phyloP scores from a whole-genome alignment of 2,329 filamentous ascomycete species.

The Penicillium hesseltinei region DNA sequence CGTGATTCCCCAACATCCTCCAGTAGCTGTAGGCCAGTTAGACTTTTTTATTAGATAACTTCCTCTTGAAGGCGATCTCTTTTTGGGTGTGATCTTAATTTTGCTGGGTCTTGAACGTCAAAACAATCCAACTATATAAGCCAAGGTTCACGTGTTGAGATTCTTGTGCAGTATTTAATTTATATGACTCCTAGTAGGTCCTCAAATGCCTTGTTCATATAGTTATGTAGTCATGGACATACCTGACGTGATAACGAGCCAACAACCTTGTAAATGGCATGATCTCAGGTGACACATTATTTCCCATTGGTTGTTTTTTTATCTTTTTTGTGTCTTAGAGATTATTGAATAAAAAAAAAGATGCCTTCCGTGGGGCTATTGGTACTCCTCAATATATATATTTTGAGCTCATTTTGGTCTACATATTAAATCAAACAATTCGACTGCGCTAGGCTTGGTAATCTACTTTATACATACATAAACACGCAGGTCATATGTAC shows the following conservation, averaged over 20 bases:
- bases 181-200: neutral
- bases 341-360: neutral
- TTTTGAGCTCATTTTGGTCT: neutral
- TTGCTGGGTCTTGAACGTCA: neutral
- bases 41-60: too few relatives aligned
- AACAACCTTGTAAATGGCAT: neutral
- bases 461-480: neutral
- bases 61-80: too few relatives aligned
- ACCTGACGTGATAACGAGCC: neutral
- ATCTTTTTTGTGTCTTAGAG: too few relatives aligned
- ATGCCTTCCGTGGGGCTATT: neutral
- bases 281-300: neutral
- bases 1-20: neutral
- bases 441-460: too few relatives aligned
- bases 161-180: neutral
- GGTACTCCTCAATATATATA: neutral
- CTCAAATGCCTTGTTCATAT: neutral
- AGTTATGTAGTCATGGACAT: neutral
- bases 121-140: too few relatives aligned
- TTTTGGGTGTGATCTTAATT: neutral
- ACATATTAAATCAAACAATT: too few relatives aligned
- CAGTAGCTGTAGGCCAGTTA: neutral
- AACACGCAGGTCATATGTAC: neutral
- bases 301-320: neutral
- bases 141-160: neutral